phyloP scores from a whole-genome alignment of 257 asterid genomes.

The Ajuga chamaepitys region DNA sequence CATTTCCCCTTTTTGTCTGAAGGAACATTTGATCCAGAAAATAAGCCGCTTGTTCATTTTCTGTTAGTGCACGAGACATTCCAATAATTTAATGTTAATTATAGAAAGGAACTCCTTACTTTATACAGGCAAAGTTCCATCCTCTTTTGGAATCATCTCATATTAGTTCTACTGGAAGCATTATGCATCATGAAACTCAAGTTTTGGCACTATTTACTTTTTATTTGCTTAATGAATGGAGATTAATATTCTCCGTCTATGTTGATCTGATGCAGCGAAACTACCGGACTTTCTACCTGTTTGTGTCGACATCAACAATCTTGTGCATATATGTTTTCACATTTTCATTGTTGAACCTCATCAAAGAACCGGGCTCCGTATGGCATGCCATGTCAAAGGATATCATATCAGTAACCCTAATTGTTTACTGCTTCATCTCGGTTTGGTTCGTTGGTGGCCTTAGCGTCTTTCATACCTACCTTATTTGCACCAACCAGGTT shows the following conservation, averaged over 20 bases:
- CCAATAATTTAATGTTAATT: no score
- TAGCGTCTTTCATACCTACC: constrained; percentile 70
- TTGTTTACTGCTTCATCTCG: constrained; percentile 63
- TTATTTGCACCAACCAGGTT: constrained; percentile 85
- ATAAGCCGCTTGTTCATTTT: background rate
- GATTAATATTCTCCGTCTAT: constrained; percentile 5
- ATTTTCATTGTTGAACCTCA: constrained; percentile 66
- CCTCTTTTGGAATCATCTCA: background rate
- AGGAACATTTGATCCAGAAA: background rate
- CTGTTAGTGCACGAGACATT: no score
- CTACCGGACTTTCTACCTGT: constrained; percentile 71
- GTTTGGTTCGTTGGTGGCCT: constrained; percentile 97
- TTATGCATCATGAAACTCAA: no score
- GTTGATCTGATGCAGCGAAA: constrained; percentile 62
- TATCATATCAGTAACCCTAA: constrained; percentile 43
- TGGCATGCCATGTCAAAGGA: constrained; percentile 59
- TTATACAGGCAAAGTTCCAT: no score
- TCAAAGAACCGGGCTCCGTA: constrained; percentile 36
- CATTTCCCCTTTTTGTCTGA: background rate
- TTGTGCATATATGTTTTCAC: constrained; percentile 80
- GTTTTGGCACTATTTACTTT: background rate
- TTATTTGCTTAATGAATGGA: background rate
- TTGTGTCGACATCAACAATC: constrained; percentile 60
- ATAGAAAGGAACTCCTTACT: no score
- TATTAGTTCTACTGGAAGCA: background rate